phyloP scores from a whole-genome alignment of 352 stramenopile genomes.

The Aphanomyces astaci region DNA sequence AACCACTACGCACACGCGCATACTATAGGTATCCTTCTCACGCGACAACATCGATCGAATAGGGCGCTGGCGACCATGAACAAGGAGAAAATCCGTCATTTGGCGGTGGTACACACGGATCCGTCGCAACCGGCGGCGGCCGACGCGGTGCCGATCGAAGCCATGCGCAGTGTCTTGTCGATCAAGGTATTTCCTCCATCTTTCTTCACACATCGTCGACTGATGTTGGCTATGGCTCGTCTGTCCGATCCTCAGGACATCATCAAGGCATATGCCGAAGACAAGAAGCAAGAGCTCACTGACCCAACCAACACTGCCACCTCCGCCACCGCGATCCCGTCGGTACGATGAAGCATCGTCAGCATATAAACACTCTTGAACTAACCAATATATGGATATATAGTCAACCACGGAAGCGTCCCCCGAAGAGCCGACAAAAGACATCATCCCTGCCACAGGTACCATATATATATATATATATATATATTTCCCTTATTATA shows the following conservation, averaged over 20 bases:
- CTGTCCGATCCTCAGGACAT: too few species aligned
- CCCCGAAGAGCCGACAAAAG: not conserved
- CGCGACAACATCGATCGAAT: conserved; percentile 1
- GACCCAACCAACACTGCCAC: not conserved
- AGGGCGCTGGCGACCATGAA: conserved; percentile 78
- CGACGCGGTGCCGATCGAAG: conserved; percentile 65
- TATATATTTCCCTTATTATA: too few species aligned
- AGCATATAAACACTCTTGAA: too few species aligned
- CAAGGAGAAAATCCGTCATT: conserved; percentile 79
- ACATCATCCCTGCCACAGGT: not conserved
- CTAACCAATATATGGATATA: too few species aligned
- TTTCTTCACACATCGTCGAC: not conserved
- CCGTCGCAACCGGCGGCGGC: conserved; percentile 62
- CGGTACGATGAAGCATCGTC: not conserved
- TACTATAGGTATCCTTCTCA: not conserved
- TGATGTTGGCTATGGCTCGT: too few species aligned
- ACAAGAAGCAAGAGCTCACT: conserved; percentile 13
- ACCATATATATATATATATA: conserved; percentile 18
- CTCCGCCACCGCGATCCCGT: not conserved
- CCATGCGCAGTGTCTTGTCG: conserved; percentile 77
- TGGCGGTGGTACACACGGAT: conserved; percentile 74
- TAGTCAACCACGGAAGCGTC: not conserved
- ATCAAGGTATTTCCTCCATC: conserved; percentile 43
- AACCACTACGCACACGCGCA: not conserved
- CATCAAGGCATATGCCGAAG: conserved; percentile 21